Evolutionary conservation across 495 filamentous ascomycete species (phyloP).

Genomic region (Hypoxylon subgilvum): DNA sequence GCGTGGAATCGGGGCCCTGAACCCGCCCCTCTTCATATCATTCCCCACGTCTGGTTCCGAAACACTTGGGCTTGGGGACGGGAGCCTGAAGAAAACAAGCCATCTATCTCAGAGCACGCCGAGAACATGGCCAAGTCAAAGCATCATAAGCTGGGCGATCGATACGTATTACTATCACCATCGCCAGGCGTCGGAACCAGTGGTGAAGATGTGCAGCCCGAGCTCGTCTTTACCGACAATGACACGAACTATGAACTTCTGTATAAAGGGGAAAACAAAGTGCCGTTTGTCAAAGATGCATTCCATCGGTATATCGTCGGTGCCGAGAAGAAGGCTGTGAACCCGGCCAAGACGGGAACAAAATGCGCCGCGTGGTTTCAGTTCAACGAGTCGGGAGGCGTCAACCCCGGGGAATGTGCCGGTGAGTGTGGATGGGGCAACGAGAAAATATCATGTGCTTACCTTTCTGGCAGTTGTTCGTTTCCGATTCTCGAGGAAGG

Average conservation of each 20-base stretch:
- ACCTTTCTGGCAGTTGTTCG: conserved; percentile 69
- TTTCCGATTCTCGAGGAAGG: conserved; percentile 79
- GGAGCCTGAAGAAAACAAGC: conserved; percentile 73
- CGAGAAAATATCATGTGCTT: neutral
- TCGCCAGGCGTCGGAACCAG: conserved; percentile 81
- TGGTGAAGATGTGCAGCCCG: conserved; percentile 80
- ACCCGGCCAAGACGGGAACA: conserved; percentile 79
- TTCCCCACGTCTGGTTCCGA: conserved; percentile 95
- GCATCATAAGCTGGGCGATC: conserved; percentile 78
- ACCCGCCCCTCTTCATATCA: conserved; percentile 85
- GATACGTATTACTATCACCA: conserved; percentile 84
- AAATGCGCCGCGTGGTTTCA: conserved; percentile 91
- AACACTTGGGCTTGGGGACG: conserved; percentile 96
- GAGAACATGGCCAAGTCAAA: conserved; percentile 72
- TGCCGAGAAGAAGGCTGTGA: conserved; percentile 77
- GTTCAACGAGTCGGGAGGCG: conserved; percentile 86
- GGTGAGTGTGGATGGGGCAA: conserved; percentile 37
- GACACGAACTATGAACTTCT: conserved; percentile 84
- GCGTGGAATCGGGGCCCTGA: conserved; percentile 95
- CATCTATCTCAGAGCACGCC: conserved; percentile 67
- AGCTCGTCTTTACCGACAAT: conserved; percentile 91
- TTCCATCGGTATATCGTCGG: conserved; percentile 90
- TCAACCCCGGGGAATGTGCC: conserved; percentile 87
- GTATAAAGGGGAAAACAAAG: conserved; percentile 76
- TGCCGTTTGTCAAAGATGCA: conserved; percentile 90